Base-by-base conservation (phyloP, 345 rosid species). In the Streptanthus diversifolius region DNA sequence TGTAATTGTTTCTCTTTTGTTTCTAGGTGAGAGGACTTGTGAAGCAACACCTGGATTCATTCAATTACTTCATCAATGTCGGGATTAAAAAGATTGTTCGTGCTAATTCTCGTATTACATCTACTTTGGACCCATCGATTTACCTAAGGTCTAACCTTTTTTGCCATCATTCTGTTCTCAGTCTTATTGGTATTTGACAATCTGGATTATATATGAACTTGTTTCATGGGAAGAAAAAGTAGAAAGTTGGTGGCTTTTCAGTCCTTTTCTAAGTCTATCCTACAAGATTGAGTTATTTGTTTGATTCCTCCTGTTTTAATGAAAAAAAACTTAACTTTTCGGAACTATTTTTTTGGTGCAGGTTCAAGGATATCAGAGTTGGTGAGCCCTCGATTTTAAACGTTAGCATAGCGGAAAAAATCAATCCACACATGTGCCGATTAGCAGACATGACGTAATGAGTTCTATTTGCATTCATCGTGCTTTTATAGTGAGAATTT, bases 31-130 rank as follows among this genome's bases (percentile, higher is more conserved):
- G 95, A 76, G 98, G 98, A 56, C 79, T 91, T 62, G 98, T 93
- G 87, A 93, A 89, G 88, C 96, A 93, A 56, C 98, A 89, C 62
- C 60, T 93, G 71, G 96, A 91, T 80, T 93, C 98, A 0, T 89
- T 89, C 49, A 93, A 91, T 81, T 91, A 91, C 76, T 91, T 93
- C 57, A 79, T 89, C 18, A 82, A 89, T 66, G 76, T 80, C 0
- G 97, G 92, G 15, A 93, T 93, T 8, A 85, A 86, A 76, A 93
- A 91, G 84, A 90, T 93, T 62, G 92, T 89, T 32, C 85, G 87
- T 19, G 97, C 97, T 21, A 93, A 91, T 82, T 79, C 78, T 68
- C 81, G 66, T 5, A 85, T 93, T 36, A 81, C 71, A 9, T 84
- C 91, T 4, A 53, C 52, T 39, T 44, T 70, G 0, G 88, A 87